A percentile compares a stretch with the other conserved stretches of the same genome.
Conservation (phyloP, 2,329 filamentous ascomycete species). For the Microcyclospora tardicrescens region DNA sequence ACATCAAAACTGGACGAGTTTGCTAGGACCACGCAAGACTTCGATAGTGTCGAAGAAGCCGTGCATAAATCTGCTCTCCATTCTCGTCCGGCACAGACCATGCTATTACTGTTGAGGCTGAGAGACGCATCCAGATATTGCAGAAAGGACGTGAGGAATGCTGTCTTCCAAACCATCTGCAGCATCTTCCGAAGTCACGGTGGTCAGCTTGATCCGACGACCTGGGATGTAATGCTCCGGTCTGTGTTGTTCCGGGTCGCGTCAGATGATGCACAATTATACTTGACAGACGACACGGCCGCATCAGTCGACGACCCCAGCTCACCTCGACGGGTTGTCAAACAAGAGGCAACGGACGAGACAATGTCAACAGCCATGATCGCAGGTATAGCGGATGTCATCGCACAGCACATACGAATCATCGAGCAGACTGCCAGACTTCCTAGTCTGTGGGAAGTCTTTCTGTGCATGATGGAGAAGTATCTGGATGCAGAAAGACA, state of each 20-base stretch:
- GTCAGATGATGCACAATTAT: constrained; percentile 24
- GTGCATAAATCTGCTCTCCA: constrained; percentile 5
- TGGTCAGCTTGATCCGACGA: constrained; percentile 60
- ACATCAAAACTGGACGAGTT: constrained; percentile 22
- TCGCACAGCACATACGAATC: constrained; percentile 63
- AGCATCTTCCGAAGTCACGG: constrained; percentile 88
- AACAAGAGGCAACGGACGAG: constrained; percentile 5
- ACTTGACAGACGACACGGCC: constrained; percentile 1
- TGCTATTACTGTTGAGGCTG: constrained; percentile 58
- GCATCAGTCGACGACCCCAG: not conserved
- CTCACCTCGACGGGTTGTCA: not conserved
- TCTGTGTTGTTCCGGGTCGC: constrained; percentile 70
- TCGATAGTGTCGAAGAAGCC: constrained; percentile 12
- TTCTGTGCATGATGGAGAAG: constrained; percentile 55
- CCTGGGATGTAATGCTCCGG: constrained; percentile 74
- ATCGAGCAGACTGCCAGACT: constrained; percentile 56
- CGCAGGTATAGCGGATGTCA: constrained; percentile 57
- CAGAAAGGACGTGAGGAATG: constrained; percentile 65
- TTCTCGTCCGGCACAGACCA: constrained; percentile 52
- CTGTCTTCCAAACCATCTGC: constrained; percentile 79
- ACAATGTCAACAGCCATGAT: constrained; percentile 64
- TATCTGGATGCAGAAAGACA: constrained; percentile 30
- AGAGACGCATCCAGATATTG: constrained; percentile 59
- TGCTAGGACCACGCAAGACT: constrained; percentile 8
- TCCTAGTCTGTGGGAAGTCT: constrained; percentile 58